These are phyloP conservation scores for Annulohypoxylon nitens DNA, from an alignment of 495 filamentous ascomycete genomes.

Conservation along the genomic window DNA sequence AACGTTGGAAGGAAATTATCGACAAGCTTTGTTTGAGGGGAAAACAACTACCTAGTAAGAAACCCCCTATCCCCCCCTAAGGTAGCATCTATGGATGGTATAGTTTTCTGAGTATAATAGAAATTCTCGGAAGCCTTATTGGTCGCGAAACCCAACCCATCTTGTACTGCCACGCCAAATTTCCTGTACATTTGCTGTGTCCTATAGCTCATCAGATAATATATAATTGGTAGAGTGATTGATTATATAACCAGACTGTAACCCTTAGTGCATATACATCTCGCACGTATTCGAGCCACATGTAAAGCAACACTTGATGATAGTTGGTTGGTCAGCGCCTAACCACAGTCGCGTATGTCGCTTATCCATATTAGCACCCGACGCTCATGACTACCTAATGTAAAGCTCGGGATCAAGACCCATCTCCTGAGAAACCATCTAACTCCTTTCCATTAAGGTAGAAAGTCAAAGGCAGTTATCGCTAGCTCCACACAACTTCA, in stretches of 20 bases:
- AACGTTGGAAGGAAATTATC: no score
- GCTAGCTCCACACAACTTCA: neutral
- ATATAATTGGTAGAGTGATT: neutral
- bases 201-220: neutral
- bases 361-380: neutral
- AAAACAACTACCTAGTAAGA: neutral
- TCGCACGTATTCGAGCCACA: neutral
- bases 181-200: neutral
- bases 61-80: neutral
- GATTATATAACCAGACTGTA: neutral
- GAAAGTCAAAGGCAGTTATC: neutral
- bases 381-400: neutral
- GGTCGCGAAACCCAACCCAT: neutral
- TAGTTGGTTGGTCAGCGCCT: conserved; percentile 6
- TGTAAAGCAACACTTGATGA: conserved; percentile 18
- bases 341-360: neutral
- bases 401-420: neutral
- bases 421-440: neutral
- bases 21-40: no score
- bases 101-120: no score
- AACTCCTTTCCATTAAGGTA: neutral
- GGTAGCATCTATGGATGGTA: no score
- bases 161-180: neutral
- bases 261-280: neutral
- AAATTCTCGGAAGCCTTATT: neutral